Evolutionary conservation across 768 basidiomycete species (phyloP).

Genomic region (Tulasnella sp.): DNA sequence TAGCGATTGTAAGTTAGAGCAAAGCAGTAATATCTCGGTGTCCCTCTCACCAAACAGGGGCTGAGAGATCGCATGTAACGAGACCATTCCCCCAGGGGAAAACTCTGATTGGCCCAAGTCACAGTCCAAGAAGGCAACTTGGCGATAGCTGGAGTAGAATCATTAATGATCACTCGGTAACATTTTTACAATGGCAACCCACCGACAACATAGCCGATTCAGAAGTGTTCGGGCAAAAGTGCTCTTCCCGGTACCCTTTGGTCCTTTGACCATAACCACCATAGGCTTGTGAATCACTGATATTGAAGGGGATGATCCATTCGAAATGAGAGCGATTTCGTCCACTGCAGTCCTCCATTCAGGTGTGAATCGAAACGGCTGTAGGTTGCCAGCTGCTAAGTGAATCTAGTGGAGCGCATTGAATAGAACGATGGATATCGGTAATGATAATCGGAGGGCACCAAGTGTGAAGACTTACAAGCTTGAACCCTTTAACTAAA

Average conservation of each 20-base stretch:
- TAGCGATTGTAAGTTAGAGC: neutral
- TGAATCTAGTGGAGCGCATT: too few relatives aligned
- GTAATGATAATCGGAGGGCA: too few relatives aligned
- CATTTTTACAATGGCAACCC: too few relatives aligned
- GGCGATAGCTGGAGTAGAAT: slow-evolving; percentile 46
- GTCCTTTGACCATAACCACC: slow-evolving; percentile 65
- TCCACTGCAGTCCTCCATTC: slow-evolving; percentile 31
- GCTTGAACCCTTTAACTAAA: slow-evolving; percentile 32
- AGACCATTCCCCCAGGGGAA: slow-evolving; percentile 74
- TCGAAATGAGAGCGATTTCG: neutral
- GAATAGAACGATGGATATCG: too few relatives aligned
- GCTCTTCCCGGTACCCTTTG: slow-evolving; percentile 84
- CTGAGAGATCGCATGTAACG: slow-evolving; percentile 57
- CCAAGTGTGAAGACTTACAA: slow-evolving; percentile 40
- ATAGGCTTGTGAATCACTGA: slow-evolving; percentile 22
- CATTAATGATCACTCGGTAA: too few relatives aligned
- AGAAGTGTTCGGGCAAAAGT: slow-evolving; percentile 67
- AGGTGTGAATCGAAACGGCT: slow-evolving; percentile 29
- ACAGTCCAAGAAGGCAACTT: slow-evolving; percentile 87
- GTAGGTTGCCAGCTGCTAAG: slow-evolving; percentile 15
- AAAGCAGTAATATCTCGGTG: neutral
- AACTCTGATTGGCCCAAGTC: slow-evolving; percentile 95
- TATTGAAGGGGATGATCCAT: slow-evolving; percentile 2
- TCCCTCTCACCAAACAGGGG: slow-evolving; percentile 56
- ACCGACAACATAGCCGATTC: slow-evolving; percentile 58